These are phyloP conservation scores for Clitopilus hobsonii DNA, from an alignment of 768 basidiomycete genomes.

Conservation along the genomic window DNA sequence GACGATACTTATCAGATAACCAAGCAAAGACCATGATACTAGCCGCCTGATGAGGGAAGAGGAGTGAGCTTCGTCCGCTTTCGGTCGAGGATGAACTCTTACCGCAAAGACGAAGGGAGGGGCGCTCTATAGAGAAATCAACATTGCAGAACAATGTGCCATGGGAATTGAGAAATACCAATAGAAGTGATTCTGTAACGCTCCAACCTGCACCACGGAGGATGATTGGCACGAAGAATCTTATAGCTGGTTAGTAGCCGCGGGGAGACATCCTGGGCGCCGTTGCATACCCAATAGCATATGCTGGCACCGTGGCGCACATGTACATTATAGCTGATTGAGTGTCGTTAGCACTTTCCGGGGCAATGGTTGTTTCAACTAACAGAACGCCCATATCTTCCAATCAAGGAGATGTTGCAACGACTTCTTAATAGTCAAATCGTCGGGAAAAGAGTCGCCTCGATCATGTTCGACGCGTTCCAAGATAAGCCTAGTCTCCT, in stretches of 20 bases:
- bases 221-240: slow-evolving; percentile 43
- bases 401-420: slow-evolving; percentile 37
- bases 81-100: slow-evolving; percentile 10
- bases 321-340: slow-evolving; percentile 40
- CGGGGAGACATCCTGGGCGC: too few relatives aligned
- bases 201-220: slow-evolving; percentile 47
- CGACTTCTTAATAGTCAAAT: slow-evolving; percentile 29
- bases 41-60: slow-evolving; percentile 22
- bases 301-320: slow-evolving; percentile 45
- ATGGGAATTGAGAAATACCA: slow-evolving; percentile 22
- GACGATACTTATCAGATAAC: slow-evolving; percentile 40
- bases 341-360: neutral
- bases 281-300: slow-evolving; percentile 38
- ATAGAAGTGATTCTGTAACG: slow-evolving; percentile 31
- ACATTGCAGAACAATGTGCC: neutral
- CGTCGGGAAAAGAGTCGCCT: slow-evolving; percentile 44
- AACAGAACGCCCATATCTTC: slow-evolving; percentile 45
- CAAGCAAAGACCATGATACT: slow-evolving; percentile 39
- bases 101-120: slow-evolving; percentile 47
- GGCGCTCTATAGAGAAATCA: slow-evolving; percentile 28
- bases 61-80: slow-evolving; percentile 5
- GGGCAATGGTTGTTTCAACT: slow-evolving; percentile 1
- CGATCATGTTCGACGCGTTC: slow-evolving; percentile 44
- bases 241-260: slow-evolving; percentile 9
- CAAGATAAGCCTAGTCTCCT: slow-evolving; percentile 37